Percentiles rank a stretch among this genome's conserved stretches.
Conservation (phyloP, 1,284 basidiomycete genomes). For the Tremellales sp. region DNA sequence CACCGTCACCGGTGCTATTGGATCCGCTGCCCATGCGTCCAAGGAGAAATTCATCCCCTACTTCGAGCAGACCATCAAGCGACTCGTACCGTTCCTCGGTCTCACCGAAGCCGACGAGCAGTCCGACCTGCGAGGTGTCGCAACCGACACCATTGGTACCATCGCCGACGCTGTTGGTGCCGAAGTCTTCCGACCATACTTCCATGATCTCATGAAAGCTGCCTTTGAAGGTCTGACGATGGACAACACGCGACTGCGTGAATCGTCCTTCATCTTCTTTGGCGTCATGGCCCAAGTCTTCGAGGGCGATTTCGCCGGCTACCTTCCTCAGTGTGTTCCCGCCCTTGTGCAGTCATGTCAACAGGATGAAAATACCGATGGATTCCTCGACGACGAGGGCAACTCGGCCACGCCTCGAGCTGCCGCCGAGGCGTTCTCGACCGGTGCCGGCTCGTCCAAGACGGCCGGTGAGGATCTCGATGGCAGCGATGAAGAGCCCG, state of each 20-base stretch:
- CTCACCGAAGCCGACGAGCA: conserved; percentile 70
- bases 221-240: conserved; percentile 88
- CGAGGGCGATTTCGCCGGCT: conserved; percentile 86
- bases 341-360: conserved; percentile 78
- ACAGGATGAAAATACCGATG: conserved; percentile 61
- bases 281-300: conserved; percentile 97
- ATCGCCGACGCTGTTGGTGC: conserved; percentile 96
- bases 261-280: conserved; percentile 98
- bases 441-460: conserved; percentile 60
- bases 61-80: conserved; percentile 88
- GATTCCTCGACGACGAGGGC: conserved; percentile 61
- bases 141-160: conserved; percentile 97
- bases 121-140: conserved; percentile 87
- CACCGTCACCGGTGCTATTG: conserved; percentile 96
- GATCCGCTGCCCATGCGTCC: conserved; percentile 96
- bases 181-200: conserved; percentile 92
- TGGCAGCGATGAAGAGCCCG: conserved; percentile 69
- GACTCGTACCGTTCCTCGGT: conserved; percentile 79
- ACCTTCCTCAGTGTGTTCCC: conserved; percentile 82
- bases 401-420: conserved; percentile 32
- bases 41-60: conserved; percentile 89
- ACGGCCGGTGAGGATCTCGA: conserved; percentile 57
- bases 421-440: conserved; percentile 56
- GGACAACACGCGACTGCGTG: conserved; percentile 78
- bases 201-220: conserved; percentile 91